A percentile compares a stretch with the other conserved stretches of the same genome.
These are phyloP conservation scores for Calycina marina DNA, from an alignment of 2,329 filamentous ascomycete genomes.

Conservation along the genomic window DNA sequence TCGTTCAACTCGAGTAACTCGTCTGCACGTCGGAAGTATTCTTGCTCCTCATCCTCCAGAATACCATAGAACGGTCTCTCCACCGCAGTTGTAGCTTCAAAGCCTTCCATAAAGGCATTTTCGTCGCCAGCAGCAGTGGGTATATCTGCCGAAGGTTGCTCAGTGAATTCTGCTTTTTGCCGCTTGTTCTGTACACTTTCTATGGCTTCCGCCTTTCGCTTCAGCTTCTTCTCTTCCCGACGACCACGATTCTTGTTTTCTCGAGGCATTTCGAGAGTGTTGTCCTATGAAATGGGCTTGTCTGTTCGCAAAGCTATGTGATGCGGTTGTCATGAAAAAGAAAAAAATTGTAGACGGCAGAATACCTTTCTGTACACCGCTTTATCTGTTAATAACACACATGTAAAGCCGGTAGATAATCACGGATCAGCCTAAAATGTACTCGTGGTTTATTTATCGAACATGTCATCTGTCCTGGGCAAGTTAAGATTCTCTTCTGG, in stretches of 20 bases:
- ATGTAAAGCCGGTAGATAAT: too few species aligned
- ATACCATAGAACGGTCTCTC: constrained; percentile 64
- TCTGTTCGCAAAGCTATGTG: too few species aligned
- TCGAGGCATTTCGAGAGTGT: constrained; percentile 38
- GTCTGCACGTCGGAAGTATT: constrained; percentile 86
- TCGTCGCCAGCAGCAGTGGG: neutral
- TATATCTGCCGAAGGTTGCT: constrained; percentile 8
- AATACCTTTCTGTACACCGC: too few species aligned
- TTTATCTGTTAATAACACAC: too few species aligned
- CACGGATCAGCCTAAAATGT: too few species aligned
- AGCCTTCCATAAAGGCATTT: neutral
- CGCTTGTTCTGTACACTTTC: constrained; percentile 26
- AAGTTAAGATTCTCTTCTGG: too few species aligned
- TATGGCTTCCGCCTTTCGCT: constrained; percentile 31
- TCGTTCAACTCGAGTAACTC: constrained; percentile 82
- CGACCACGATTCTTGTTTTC: constrained; percentile 43
- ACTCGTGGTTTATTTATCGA: too few species aligned
- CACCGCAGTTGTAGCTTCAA: constrained; percentile 11
- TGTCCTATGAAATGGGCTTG: neutral
- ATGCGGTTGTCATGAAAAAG: neutral
- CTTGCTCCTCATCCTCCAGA: constrained; percentile 83
- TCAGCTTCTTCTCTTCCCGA: constrained; percentile 34
- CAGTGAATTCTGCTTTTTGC: constrained; percentile 18
- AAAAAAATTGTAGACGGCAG: too few species aligned
- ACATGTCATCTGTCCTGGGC: too few species aligned